Conservation (phyloP, 371 early-diverging fungal genomes). For the Lichtheimia hyalospora region DNA sequence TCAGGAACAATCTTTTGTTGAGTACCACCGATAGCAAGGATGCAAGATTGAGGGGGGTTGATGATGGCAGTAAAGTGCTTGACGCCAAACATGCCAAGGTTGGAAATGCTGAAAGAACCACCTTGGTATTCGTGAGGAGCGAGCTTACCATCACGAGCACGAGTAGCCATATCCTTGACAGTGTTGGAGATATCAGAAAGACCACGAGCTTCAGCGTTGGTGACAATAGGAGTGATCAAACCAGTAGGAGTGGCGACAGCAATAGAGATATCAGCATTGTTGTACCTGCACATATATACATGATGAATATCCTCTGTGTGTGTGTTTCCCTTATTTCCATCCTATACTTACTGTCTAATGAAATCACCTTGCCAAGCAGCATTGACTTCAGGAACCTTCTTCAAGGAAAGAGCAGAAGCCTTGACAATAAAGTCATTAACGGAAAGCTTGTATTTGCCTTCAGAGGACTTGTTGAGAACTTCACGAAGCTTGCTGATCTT, state of each 20-base stretch:
- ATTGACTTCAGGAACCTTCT: conserved; percentile 95
- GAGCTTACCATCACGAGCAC: conserved; percentile 89
- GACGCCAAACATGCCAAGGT: conserved; percentile 97
- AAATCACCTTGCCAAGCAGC: conserved; percentile 92
- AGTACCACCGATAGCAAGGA: conserved; percentile 90
- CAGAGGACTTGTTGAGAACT: conserved; percentile 81
- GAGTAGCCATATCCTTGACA: conserved; percentile 84
- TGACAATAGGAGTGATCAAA: conserved; percentile 95
- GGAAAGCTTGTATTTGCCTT: conserved; percentile 93
- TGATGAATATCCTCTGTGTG: not conserved
- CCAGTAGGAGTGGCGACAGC: conserved; percentile 96
- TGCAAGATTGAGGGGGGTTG: conserved; percentile 96
- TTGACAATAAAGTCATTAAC: conserved; percentile 98
- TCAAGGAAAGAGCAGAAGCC: conserved; percentile 89
- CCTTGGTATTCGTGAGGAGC: conserved; percentile 95
- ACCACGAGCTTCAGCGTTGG: conserved; percentile 83
- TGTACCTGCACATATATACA: conserved; percentile 57
- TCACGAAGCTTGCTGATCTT: conserved; percentile 85
- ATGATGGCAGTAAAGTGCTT: conserved; percentile 96
- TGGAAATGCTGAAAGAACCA: conserved; percentile 97
- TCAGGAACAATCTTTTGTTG: conserved; percentile 85
- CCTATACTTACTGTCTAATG: conserved; percentile 78
- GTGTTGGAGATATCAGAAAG: conserved; percentile 82
- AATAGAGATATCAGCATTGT: conserved; percentile 91
- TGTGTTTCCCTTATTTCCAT: not conserved